Evolutionary conservation across 768 basidiomycete species (phyloP).

Genomic region (Hygrocybe coccinea): DNA sequence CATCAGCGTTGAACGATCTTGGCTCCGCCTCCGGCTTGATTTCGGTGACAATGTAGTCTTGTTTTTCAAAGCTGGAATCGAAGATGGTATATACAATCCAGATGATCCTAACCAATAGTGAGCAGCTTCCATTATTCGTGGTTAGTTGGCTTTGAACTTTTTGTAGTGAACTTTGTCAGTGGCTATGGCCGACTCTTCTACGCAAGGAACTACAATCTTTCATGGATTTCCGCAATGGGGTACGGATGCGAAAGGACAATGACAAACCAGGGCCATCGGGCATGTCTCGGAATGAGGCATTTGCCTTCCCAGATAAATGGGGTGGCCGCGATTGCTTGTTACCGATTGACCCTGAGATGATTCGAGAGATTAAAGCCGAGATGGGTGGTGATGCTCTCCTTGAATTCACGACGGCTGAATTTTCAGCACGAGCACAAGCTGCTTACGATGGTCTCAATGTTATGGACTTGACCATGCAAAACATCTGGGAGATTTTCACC

Average conservation of each 20-base stretch:
- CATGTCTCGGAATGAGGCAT: constrained; percentile 20
- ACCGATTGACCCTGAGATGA: constrained; percentile 15
- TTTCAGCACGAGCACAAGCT: constrained; percentile 11
- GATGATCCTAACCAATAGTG: constrained; percentile 8
- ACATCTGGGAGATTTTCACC: constrained; percentile 19
- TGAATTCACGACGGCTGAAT: constrained; percentile 17
- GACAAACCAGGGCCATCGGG: constrained; percentile 22
- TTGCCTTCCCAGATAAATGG: constrained; percentile 14
- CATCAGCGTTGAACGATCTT: constrained; percentile 27
- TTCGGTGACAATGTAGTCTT: constrained; percentile 26
- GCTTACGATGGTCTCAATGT: constrained; percentile 11
- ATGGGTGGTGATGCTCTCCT: constrained; percentile 22
- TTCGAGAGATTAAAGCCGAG: constrained; percentile 19
- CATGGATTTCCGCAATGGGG: constrained; percentile 15
- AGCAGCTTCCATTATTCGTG: not conserved
- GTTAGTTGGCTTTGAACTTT: not conserved
- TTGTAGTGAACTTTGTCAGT: constrained; percentile 24
- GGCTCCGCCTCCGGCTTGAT: constrained; percentile 24
- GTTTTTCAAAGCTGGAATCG: constrained; percentile 18
- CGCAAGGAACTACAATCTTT: constrained; percentile 21
- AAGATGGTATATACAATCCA: constrained; percentile 17
- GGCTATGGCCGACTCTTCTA: constrained; percentile 28
- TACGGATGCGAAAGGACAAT: constrained; percentile 12
- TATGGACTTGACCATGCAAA: constrained; percentile 12
- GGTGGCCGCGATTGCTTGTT: constrained; percentile 18